Percentiles rank a stretch among this genome's conserved stretches.
These are phyloP conservation scores for Trichocladium antarcticum DNA, from an alignment of 495 filamentous ascomycete species.

Conservation along the genomic window DNA sequence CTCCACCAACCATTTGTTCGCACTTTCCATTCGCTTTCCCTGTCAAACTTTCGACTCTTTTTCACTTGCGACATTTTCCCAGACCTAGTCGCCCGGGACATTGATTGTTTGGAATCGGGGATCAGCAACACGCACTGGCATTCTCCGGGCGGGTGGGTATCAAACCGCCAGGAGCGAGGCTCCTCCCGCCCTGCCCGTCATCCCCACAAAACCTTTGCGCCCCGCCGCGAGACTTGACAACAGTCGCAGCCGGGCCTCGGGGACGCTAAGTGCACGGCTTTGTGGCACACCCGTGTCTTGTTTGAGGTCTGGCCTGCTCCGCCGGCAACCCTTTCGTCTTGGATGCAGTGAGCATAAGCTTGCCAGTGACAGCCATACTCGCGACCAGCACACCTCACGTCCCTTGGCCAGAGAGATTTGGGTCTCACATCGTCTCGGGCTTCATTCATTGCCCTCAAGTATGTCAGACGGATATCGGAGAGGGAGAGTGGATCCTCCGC, in stretches of 20 bases:
- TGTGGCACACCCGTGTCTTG: neutral
- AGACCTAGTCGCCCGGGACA: neutral
- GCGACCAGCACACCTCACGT: no score
- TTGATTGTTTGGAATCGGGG: neutral
- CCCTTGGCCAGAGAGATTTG: no score
- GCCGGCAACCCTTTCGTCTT: no score
- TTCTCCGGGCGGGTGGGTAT: neutral
- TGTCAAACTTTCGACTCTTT: neutral
- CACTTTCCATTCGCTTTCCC: neutral
- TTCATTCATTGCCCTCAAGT: slow-evolving; percentile 18
- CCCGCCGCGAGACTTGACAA: neutral
- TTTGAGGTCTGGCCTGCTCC: neutral
- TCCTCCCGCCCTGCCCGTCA: slow-evolving; percentile 6
- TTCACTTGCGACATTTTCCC: neutral
- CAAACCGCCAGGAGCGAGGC: slow-evolving; percentile 1
- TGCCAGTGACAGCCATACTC: no score
- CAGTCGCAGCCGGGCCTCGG: neutral
- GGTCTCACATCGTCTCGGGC: neutral
- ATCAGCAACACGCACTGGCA: neutral
- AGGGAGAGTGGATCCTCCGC: slow-evolving; percentile 28
- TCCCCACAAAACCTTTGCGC: slow-evolving; percentile 2
- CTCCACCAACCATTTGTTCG: slow-evolving; percentile 7
- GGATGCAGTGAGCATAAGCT: no score
- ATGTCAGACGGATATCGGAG: slow-evolving; percentile 37
- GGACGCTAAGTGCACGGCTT: neutral